Evolutionary conservation across 371 early-diverging fungal genomes (phyloP).

Genomic region (Rhizopus microsporus): DNA sequence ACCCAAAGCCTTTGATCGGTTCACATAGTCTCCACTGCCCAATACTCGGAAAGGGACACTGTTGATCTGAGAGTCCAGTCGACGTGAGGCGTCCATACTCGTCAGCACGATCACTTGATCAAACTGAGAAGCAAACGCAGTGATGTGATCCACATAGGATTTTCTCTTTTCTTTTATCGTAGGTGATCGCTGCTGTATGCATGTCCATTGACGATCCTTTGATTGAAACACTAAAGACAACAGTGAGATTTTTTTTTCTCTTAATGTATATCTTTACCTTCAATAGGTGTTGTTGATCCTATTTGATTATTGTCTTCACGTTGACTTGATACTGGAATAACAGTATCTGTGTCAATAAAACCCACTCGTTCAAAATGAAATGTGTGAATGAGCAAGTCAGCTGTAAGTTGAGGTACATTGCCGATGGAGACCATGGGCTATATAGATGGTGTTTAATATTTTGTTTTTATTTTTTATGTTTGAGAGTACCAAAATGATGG

Average conservation of each 20-base stretch:
- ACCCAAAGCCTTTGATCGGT: constrained; percentile 19
- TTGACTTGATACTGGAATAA: constrained; percentile 58
- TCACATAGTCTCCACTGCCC: constrained; percentile 11
- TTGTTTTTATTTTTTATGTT: background rate
- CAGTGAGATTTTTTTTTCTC: too few species aligned
- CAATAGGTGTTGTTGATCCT: constrained; percentile 47
- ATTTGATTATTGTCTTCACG: constrained; percentile 25
- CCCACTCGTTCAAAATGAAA: constrained; percentile 67
- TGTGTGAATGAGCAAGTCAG: constrained; percentile 73
- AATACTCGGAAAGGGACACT: constrained; percentile 36
- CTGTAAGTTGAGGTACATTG: constrained; percentile 75
- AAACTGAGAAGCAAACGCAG: constrained; percentile 59
- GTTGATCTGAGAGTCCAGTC: constrained; percentile 66
- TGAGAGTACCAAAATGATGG: constrained; percentile 41
- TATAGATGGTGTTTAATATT: background rate
- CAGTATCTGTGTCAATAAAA: constrained; percentile 56
- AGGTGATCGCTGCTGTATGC: constrained; percentile 64
- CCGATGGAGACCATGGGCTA: constrained; percentile 80
- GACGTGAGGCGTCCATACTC: constrained; percentile 69
- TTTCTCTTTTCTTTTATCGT: constrained; percentile 34
- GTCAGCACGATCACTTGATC: constrained; percentile 60
- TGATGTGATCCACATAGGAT: constrained; percentile 46
- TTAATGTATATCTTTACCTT: constrained; percentile 34
- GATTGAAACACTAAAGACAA: constrained; percentile 54
- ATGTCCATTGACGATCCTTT: constrained; percentile 53